Percentiles rank a stretch among this genome's conserved stretches.
Evolutionary conservation across 257 asterid species (phyloP).

Genomic region (Fraxinus cuspidata): DNA sequence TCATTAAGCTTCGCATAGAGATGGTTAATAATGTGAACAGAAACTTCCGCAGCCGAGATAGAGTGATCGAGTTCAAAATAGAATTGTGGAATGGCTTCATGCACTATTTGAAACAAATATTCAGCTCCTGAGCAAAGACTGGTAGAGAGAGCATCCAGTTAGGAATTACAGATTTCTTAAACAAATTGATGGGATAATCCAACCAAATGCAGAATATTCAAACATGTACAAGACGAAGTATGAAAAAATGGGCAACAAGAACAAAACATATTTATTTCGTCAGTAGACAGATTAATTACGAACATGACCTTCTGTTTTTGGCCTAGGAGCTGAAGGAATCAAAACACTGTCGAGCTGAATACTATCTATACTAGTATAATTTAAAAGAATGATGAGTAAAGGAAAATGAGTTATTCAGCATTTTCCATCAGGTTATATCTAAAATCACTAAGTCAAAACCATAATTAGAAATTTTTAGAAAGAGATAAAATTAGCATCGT

Average conservation of each 20-base stretch:
- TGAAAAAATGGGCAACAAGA: constrained; percentile 4
- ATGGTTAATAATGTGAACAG: constrained; percentile 71
- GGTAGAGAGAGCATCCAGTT: not conserved
- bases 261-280: not conserved
- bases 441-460: constrained; percentile 8
- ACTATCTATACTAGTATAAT: not conserved
- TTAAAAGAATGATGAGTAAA: not conserved
- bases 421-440: constrained; percentile 5
- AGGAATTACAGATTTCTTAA: not conserved
- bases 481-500: constrained; percentile 14
- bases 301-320: not conserved
- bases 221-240: not conserved
- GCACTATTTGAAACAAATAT: constrained; percentile 76
- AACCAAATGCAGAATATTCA: constrained; percentile 3
- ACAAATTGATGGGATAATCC: constrained; percentile 4
- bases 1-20: constrained; percentile 82
- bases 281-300: not conserved
- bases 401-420: constrained; percentile 18
- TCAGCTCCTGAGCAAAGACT: constrained; percentile 95
- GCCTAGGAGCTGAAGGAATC: not conserved
- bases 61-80: constrained; percentile 48
- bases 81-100: constrained; percentile 65
- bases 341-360: not conserved
- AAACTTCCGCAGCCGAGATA: constrained; percentile 64
- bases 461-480: not conserved